Base-by-base conservation (phyloP, 2,329 filamentous ascomycete genomes). In the Aspergillus fructus region DNA sequence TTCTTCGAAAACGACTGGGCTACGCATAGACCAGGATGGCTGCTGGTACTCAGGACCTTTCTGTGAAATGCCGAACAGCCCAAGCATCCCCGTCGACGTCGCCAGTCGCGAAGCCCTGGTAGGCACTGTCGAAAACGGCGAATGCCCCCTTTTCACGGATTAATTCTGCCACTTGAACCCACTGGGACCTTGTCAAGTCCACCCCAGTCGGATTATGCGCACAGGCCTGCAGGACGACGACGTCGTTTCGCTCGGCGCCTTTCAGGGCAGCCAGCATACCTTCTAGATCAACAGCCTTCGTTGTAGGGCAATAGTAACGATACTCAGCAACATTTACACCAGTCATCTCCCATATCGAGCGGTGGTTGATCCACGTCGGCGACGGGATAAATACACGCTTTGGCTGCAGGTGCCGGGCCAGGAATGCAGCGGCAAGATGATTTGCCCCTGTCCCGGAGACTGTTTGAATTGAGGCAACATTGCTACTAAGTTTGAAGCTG, bases 131-230 rank as follows among this genome's bases (percentile, higher is more conserved):
- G 77, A 99, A 97, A 84, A 97, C 97, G 65, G 93, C 93, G 79
- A 97, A 96, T 74, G 96, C 90, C 63, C 85, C 86, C 81, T 90
- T 94, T 70, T 85, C 77, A 69, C 85, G 85, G 73, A 96, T 87
- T 40, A 97, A 74, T 41, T 83, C 78, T 49, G 92, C 91, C 58
- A 97, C 85, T 77, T 93, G 85, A 74, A 88, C 89, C 93, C 93
- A 99, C 79, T 99, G 93, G 56, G 93, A 90, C 66, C 88, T 82
- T 46, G 89, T 96, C 8, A 92, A 92, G 76, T 99, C 93, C 61
- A 97, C 90, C 57, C 94, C 93, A 1, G 94, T 99, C 27, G 93
- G 93, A 80, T 99, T 99, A 82, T 97, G 93, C 17, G 94, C 94
- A 73, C 94, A 99, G 59, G 92, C 91, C 76, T 97, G 94, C 41